Evolutionary conservation across 1,284 basidiomycete species (phyloP).

Genomic region (Marasmius fiardii): DNA sequence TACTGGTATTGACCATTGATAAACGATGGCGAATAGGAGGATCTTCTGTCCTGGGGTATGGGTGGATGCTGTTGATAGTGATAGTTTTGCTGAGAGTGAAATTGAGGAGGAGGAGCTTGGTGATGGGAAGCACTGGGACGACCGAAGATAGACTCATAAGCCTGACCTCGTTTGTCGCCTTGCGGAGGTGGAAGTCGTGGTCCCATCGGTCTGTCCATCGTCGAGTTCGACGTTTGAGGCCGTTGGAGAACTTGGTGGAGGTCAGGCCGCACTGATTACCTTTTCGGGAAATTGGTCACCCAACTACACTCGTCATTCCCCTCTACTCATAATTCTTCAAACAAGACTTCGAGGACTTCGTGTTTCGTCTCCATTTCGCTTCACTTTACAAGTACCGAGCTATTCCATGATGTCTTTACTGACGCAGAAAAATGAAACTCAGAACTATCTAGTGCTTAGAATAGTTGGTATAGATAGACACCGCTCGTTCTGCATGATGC

Average conservation of each 20-base stretch:
- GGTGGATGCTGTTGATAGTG: slow-evolving; percentile 23
- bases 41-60: slow-evolving; percentile 26
- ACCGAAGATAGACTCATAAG: slow-evolving; percentile 83
- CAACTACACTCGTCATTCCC: not conserved
- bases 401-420: too few relatives aligned
- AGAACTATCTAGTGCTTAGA: too few relatives aligned
- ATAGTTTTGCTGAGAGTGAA: slow-evolving; percentile 20
- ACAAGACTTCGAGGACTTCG: too few relatives aligned
- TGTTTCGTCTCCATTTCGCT: too few relatives aligned
- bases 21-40: slow-evolving; percentile 24
- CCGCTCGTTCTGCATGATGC: too few relatives aligned
- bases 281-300: not conserved
- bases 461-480: too few relatives aligned
- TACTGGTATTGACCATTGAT: not conserved
- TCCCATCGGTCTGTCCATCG: slow-evolving; percentile 57
- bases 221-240: not conserved
- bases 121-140: slow-evolving; percentile 62
- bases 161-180: slow-evolving; percentile 65
- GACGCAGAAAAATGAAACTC: too few relatives aligned
- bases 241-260: not conserved
- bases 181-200: slow-evolving; percentile 52
- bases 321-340: not conserved
- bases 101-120: slow-evolving; percentile 28
- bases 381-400: too few relatives aligned
- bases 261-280: not conserved